These are phyloP conservation scores for Chalaropsis thielavioides DNA, from an alignment of 2,329 filamentous ascomycete species.

Conservation along the genomic window DNA sequence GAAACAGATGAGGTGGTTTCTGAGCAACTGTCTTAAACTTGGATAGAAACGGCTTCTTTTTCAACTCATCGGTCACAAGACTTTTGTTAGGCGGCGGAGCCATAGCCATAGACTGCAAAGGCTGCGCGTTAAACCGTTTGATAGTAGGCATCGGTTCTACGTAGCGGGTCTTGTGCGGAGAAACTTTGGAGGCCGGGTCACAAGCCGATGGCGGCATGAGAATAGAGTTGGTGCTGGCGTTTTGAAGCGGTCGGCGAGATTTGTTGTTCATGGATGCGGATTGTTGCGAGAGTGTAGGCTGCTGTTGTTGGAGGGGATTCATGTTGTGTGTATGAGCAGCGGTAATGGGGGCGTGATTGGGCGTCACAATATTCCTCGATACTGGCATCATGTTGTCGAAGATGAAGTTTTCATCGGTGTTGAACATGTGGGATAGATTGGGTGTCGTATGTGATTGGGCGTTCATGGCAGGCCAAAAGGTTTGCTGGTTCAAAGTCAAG, in stretches of 20 bases:
- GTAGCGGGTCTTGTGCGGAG: slow-evolving; percentile 11
- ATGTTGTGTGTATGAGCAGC: slow-evolving; percentile 23
- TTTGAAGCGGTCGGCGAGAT: slow-evolving; percentile 14
- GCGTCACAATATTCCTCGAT: slow-evolving; percentile 28
- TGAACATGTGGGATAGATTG: slow-evolving; percentile 35
- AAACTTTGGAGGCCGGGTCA: background rate
- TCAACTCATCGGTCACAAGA: slow-evolving; percentile 33
- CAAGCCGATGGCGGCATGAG: slow-evolving; percentile 6
- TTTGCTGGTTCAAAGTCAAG: background rate
- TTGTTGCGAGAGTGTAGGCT: background rate
- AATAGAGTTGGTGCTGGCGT: slow-evolving; percentile 13
- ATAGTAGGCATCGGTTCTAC: slow-evolving; percentile 1
- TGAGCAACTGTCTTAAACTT: slow-evolving; percentile 44
- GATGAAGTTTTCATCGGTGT: slow-evolving; percentile 34
- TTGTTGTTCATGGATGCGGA: background rate
- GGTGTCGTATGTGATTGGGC: slow-evolving; percentile 4
- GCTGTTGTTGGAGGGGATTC: background rate
- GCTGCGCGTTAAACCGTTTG: slow-evolving; percentile 10
- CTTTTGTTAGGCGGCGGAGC: slow-evolving; percentile 49
- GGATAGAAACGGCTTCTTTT: slow-evolving; percentile 50
- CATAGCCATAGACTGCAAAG: slow-evolving; percentile 31
- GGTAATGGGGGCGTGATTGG: slow-evolving; percentile 44
- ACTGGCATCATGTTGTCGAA: background rate
- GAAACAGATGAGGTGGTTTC: slow-evolving; percentile 33
- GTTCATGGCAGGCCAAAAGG: slow-evolving; percentile 12